phyloP scores from a whole-genome alignment of 768 basidiomycete genomes.

The Tricholoma furcatifolium region DNA sequence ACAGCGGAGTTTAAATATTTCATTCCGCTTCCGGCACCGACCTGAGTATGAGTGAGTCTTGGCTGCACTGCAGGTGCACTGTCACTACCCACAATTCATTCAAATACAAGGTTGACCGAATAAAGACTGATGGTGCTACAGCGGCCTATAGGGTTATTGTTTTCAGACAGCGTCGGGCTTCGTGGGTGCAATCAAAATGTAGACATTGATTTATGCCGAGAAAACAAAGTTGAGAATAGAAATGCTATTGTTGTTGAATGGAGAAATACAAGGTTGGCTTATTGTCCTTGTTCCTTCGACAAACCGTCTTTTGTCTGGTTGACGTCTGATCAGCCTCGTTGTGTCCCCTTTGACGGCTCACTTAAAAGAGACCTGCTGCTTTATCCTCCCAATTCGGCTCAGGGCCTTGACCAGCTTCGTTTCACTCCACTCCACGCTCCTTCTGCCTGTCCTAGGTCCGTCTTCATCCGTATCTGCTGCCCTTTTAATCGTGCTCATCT shows the following conservation, averaged over 20 bases:
- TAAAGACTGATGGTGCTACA: neutral
- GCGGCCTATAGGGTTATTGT: too few species aligned
- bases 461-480: neutral
- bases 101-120: conserved; percentile 8
- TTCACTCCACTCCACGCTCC: conserved; percentile 3
- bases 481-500: conserved; percentile 6
- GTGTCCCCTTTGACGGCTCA: conserved; percentile 6
- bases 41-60: conserved; percentile 3
- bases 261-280: conserved; percentile 10
- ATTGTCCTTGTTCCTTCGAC: conserved; percentile 19
- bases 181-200: too few species aligned
- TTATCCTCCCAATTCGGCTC: conserved; percentile 23
- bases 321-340: conserved; percentile 12
- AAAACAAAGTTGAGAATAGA: neutral
- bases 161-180: too few species aligned
- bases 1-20: conserved; percentile 29
- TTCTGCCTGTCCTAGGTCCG: conserved; percentile 5
- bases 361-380: conserved; percentile 12
- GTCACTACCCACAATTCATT: too few species aligned
- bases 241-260: conserved; percentile 1
- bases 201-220: too few species aligned
- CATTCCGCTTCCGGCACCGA: conserved; percentile 27
- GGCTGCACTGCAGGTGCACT: conserved; percentile 3
- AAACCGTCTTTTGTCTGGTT: conserved; percentile 16
- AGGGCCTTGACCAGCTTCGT: conserved; percentile 10